Base-by-base conservation (phyloP, 768 basidiomycete species). In the Sistotremastrum suecicum region DNA sequence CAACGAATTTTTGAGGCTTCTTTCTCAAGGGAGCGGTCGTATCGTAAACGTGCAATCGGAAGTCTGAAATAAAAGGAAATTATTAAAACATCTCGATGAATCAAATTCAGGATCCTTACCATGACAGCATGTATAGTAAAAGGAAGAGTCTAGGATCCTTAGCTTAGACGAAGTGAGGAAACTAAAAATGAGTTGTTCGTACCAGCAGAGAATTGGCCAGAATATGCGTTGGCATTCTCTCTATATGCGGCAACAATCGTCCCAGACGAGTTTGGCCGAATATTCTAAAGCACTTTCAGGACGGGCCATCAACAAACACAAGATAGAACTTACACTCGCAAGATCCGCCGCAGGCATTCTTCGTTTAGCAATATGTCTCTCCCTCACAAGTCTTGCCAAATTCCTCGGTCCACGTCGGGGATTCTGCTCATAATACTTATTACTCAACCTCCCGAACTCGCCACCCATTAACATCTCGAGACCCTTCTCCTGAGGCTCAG, bases 51-150 rank as follows among this genome's bases (percentile, higher is more conserved):
- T 95, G 86, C 29, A 98, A 66, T 35, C 76, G 75, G 56, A 92
- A 98, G 60, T 94, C 89, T 84, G 60, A 47, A 43, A 31, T 38
- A 37, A 33, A 34, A 43, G 43, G 41, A 43, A 20, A 42, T 49
- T 31, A 33, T 39, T 34, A 33, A n/a, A n/a, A 33, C 41, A 10
- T n/a, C 20, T 37, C 37, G 47, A n/a, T 5, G 34, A 36, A 31
- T 34, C 7, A n/a, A 7, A 47, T 1, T 20, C 20, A 20, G 20
- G 20, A 20, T 20, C 1, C 57, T 44, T 47, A 83, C 83, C 84
- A 73, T 85, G 81, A 39, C 76, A 78, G 54, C 91, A 94, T 3
- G 91, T 90, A 60, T 95, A 97, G 59, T 86, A 97, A 60, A 95
- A 92, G 0, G 83, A 79, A 0, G 87, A 83, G 57, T 90, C 88